phyloP scores from a whole-genome alignment of 2,329 filamentous ascomycete genomes.

The Alternaria metachromatica region DNA sequence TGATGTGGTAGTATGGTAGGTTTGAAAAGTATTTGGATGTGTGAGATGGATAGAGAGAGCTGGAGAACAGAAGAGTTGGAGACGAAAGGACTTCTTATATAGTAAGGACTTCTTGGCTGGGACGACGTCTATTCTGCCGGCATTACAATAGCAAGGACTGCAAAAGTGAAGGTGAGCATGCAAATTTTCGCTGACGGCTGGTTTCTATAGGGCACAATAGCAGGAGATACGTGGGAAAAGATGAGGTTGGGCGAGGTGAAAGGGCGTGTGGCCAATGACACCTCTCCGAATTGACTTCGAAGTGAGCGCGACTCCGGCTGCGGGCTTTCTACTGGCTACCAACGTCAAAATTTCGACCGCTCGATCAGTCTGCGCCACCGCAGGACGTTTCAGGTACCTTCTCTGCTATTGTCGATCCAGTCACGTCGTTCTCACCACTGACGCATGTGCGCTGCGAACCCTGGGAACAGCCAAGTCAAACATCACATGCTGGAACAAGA shows the following conservation, averaged over 20 bases:
- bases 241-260: background rate
- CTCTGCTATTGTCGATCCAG: background rate
- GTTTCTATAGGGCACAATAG: background rate
- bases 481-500: background rate
- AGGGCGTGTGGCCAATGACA: background rate
- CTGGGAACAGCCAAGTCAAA: background rate
- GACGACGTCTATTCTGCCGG: background rate
- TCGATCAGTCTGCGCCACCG: background rate
- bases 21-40: background rate
- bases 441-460: background rate
- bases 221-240: background rate
- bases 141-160: background rate
- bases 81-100: background rate
- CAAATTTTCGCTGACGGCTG: background rate
- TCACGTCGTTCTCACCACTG: rapidly evolving
- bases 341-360: background rate
- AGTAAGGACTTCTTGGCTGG: background rate
- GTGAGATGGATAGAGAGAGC: background rate
- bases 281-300: background rate
- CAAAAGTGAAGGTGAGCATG: background rate
- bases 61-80: background rate
- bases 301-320: background rate
- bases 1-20: background rate
- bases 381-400: background rate
- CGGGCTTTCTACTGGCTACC: background rate